Evolutionary conservation across 768 basidiomycete genomes (phyloP).

Genomic region (Mycena rebaudengoi): DNA sequence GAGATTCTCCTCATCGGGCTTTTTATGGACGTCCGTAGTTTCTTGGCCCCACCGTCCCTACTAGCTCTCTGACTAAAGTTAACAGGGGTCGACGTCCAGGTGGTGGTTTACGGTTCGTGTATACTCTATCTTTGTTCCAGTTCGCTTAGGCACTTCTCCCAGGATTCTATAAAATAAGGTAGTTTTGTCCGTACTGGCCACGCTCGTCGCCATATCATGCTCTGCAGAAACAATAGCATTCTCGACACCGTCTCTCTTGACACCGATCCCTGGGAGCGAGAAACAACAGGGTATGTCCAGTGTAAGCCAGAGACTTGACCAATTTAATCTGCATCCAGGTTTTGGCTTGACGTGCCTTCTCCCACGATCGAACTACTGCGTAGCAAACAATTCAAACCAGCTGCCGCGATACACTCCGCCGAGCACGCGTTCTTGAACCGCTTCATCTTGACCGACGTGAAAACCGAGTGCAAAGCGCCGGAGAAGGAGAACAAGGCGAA

Average conservation of each 20-base stretch:
- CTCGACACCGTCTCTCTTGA: constrained; percentile 83
- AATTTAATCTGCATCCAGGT: constrained; percentile 32
- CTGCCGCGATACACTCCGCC: constrained; percentile 87
- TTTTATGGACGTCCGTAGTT: constrained; percentile 77
- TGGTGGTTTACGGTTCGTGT: constrained; percentile 78
- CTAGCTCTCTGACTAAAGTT: neutral
- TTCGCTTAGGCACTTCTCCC: neutral
- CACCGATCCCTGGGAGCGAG: constrained; percentile 78
- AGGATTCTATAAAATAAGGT: constrained; percentile 88
- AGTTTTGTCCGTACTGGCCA: neutral
- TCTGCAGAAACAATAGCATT: constrained; percentile 62
- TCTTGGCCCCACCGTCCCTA: neutral
- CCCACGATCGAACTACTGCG: constrained; percentile 54
- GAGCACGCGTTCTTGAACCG: constrained; percentile 85
- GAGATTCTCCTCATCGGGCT: constrained; percentile 59
- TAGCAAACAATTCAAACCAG: constrained; percentile 65
- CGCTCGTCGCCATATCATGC: neutral
- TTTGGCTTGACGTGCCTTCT: constrained; percentile 68
- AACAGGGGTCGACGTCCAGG: constrained; percentile 67
- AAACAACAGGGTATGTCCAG: constrained; percentile 61
- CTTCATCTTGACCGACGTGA: constrained; percentile 75
- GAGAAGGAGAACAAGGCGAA: constrained; percentile 74
- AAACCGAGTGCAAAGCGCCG: constrained; percentile 84
- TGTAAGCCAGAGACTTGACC: constrained; percentile 48
- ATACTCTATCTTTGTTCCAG: neutral